phyloP scores from a whole-genome alignment of 2,329 filamentous ascomycete species.

The Calycina herbarum region DNA sequence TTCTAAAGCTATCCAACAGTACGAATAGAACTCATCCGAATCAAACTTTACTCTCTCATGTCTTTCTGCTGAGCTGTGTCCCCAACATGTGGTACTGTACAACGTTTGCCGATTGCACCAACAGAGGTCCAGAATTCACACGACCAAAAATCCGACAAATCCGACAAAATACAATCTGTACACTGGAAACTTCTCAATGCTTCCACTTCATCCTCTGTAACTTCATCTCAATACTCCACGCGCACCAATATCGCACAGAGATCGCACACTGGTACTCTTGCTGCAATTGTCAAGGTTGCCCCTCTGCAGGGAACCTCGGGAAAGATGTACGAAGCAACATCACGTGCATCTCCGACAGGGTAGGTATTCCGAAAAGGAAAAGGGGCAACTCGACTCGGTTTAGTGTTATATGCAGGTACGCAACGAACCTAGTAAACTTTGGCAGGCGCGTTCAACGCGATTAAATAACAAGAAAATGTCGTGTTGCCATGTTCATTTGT shows the following conservation, averaged over 20 bases:
- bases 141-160: neutral
- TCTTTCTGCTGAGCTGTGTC: neutral
- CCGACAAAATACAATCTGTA: neutral
- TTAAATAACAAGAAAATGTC: neutral
- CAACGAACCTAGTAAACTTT: neutral
- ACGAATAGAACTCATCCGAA: too few relatives aligned
- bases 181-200: neutral
- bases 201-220: neutral
- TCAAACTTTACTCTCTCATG: too few relatives aligned
- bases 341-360: neutral
- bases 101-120: neutral
- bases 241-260: neutral
- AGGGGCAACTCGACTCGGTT: conserved; percentile 4
- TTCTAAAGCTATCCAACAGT: too few relatives aligned
- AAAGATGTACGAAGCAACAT: too few relatives aligned
- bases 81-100: neutral
- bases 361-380: conserved; percentile 4
- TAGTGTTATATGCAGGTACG: conserved; percentile 2
- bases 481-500: neutral
- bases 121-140: neutral
- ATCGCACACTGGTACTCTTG: neutral
- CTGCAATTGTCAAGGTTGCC: neutral
- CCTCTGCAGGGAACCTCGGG: neutral
- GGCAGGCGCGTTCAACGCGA: conserved; percentile 1
- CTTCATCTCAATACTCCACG: neutral